Base-by-base conservation (phyloP, 306 rosid species). In the Medicago ruthenica region DNA sequence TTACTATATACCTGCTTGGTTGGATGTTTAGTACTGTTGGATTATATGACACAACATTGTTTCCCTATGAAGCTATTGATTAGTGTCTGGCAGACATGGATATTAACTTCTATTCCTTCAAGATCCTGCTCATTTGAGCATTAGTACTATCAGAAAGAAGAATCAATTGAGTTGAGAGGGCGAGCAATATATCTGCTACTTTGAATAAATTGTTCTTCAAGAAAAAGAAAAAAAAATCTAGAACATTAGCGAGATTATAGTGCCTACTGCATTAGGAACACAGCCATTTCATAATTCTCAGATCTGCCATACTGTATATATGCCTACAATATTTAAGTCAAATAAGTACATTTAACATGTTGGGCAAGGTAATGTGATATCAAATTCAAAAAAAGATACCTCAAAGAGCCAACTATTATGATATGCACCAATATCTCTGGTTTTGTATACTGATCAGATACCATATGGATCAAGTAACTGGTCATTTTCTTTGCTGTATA, bases 91-190 rank as follows among this genome's bases (percentile, higher is more conserved):
- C 45, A 50, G 20, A 50, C 8, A n/a, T 8, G 3, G 18, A 50
- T 50, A 50, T 50, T n/a, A n/a, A 50, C 57, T 50, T 50, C 20
- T n/a, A 50, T n/a, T 48, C 57, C 57, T 15, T 50, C 57, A 50
- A 50, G 20, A 50, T n/a, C 21, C 20, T 50, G 57, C 20, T 50
- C 20, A 15, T 50, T 50, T 50, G 57, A 48, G 20, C 55, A 48
- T 15, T 48, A 14, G 20, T 48, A 8, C 18, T 1, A 48, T 14
- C 16, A 48, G 24, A 53, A 54, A 18, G n/a, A 47, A 13, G 16
- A n/a, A 13, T 47, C 7, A 47, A 13, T 47, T 4, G 16, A 47
- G 16, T 47, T 4, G 7, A 47, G 16, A 47, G 53, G 7, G 5
- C 17, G 7, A 4, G 53, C 53, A 12, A 47, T 8, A 54, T 18